Evolutionary conservation across 2,329 filamentous ascomycete genomes (phyloP), one percentile per base, ranked within the genome.

Genomic region (Escovopsis sp.): DNA sequence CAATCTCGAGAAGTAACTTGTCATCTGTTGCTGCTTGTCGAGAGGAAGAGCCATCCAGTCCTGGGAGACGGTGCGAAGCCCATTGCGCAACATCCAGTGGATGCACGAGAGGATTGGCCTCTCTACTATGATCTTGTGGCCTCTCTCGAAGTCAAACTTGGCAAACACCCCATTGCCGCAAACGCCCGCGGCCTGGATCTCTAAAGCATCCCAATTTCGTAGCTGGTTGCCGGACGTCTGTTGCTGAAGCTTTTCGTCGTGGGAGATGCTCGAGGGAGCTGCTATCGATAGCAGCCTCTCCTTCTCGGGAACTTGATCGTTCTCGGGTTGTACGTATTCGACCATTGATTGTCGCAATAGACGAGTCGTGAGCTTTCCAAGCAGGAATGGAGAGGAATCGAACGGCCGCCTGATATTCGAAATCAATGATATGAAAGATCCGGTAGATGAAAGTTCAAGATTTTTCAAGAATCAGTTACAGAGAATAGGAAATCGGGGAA

Each of bases 131-230:
- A 58, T 49, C 2, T 1, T 39, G 13, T 42, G 24, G 15, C 38
- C 15, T 5, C 9, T n/a, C 4, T 20, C 20, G 9, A 56, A 34
- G 5, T 49, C n/a, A 1, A 5, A 38, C 0, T 1, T 32, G 5
- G 51, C 48, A 40, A 51, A 53, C 7, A 58, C 35, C 9, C 57
- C 56, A 6, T 12, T 27, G 3, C 45, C 41, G 1, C 45, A 46
- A 5, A 13, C 7, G 1, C 11, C 3, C 1, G 49, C 51, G 1
- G 46, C 2, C 7, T 12, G 24, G 27, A 54, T 42, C 2, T 8
- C 7, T 12, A 53, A 33, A 12, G 43, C 48, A 5, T 48, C 43
- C 4, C 34, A 38, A 15, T 52, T 52, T 5, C 15, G 31, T 13
- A 14, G 37, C 5, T 34, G 11, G 24, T 34, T 9, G 24, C 6